Percentiles rank a stretch among this genome's conserved stretches.
Evolutionary conservation across 768 basidiomycete genomes (phyloP).

Genomic region (Agaricus bisporus): DNA sequence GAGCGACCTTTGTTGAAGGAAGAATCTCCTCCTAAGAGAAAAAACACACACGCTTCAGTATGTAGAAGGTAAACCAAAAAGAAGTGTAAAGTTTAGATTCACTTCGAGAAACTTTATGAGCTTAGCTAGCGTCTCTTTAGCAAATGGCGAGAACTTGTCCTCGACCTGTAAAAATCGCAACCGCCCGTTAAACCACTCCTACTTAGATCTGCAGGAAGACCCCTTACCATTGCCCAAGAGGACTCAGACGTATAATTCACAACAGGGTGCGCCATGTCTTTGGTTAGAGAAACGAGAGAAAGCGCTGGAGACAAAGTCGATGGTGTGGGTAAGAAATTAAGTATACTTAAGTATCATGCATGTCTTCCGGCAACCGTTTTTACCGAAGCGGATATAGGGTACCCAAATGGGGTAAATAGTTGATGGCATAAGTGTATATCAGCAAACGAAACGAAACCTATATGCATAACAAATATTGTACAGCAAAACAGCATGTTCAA

Average conservation of each 20-base stretch:
- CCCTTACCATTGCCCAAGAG: conserved; percentile 77
- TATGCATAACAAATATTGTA: conserved; percentile 8
- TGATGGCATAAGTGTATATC: background rate
- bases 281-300: background rate
- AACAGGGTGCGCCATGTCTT: conserved; percentile 63
- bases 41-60: background rate
- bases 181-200: background rate
- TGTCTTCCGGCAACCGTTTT: background rate
- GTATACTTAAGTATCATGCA: too few relatives aligned
- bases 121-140: conserved; percentile 79
- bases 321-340: background rate
- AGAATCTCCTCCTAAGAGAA: conserved; percentile 72
- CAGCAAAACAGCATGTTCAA: conserved; percentile 1
- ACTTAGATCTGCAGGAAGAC: too few relatives aligned
- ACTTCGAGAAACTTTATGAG: conserved; percentile 85
- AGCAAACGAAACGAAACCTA: background rate
- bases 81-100: conserved; percentile 12
- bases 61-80: background rate
- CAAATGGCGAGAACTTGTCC: conserved; percentile 88
- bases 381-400: background rate
- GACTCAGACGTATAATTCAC: conserved; percentile 74
- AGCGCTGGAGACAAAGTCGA: background rate
- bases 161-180: conserved; percentile 49
- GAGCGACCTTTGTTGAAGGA: conserved; percentile 72
- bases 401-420: background rate